These are phyloP conservation scores for Cymodocea nodosa DNA, from an alignment of 116 monocot genomes.

Conservation along the genomic window DNA sequence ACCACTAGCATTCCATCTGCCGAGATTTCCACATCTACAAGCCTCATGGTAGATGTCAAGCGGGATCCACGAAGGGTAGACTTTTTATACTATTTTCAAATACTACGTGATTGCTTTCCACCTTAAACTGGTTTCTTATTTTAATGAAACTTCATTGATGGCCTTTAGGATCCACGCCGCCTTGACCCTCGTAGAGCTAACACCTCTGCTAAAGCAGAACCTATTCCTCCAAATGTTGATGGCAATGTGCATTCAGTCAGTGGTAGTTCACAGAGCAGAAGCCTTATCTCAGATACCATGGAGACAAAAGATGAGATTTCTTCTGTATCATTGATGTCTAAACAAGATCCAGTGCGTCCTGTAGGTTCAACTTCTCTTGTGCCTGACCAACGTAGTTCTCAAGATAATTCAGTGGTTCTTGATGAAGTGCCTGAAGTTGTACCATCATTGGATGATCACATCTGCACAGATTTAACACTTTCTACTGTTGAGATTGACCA, in stretches of 20 bases:
- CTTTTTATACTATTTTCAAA: neutral
- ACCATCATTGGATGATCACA: conserved; percentile 16
- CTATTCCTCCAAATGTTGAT: conserved; percentile 24
- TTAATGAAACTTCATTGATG: conserved; percentile 6
- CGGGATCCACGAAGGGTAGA: conserved; percentile 96
- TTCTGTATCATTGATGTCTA: conserved; percentile 10
- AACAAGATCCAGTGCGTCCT: conserved; percentile 17
- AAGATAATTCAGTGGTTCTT: conserved; percentile 18
- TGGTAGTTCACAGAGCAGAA: conserved; percentile 15
- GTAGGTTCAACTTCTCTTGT: conserved; percentile 14
- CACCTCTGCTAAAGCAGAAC: conserved; percentile 15
- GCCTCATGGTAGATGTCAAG: conserved; percentile 37
- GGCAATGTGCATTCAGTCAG: conserved; percentile 18
- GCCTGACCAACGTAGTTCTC: conserved; percentile 11
- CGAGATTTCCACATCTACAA: conserved; percentile 29
- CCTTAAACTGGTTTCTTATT: neutral
- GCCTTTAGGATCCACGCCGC: conserved; percentile 83
- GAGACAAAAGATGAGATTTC: conserved; percentile 18
- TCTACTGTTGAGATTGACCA: conserved; percentile 30
- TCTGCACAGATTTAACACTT: conserved; percentile 16
- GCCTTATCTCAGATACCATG: conserved; percentile 6
- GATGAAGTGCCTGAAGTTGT: conserved; percentile 18
- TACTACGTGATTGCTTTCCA: neutral
- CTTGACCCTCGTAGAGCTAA: conserved; percentile 77
- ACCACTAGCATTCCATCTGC: conserved; percentile 14